phyloP scores from a whole-genome alignment of 2,329 filamentous ascomycete species.

The Zalaria sp. region DNA sequence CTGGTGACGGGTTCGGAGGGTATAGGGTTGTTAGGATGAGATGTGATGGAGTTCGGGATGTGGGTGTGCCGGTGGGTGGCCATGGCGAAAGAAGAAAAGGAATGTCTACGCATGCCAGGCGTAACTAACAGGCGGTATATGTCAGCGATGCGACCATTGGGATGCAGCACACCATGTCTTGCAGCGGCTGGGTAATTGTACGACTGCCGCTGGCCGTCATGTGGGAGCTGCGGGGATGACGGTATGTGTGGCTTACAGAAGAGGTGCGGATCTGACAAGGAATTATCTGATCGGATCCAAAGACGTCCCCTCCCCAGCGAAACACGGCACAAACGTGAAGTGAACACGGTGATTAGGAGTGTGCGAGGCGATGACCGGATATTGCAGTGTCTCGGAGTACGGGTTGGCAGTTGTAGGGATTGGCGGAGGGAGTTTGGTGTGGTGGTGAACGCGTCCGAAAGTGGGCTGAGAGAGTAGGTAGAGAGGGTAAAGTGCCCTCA shows the following conservation, averaged over 20 bases:
- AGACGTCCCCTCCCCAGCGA: not conserved
- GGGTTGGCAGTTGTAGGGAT: too few species aligned
- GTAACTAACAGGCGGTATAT: constrained; percentile 1
- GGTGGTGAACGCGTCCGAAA: too few species aligned
- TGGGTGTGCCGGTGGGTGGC: constrained; percentile 17
- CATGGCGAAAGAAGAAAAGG: constrained; percentile 14
- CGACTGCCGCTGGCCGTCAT: not conserved
- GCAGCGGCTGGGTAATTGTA: not conserved
- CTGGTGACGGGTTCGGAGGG: constrained; percentile 24
- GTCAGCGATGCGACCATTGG: not conserved
- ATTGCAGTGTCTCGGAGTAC: too few species aligned
- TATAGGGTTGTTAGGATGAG: constrained; percentile 32
- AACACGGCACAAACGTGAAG: not conserved
- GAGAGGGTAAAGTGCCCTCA: too few species aligned
- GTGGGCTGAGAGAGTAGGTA: too few species aligned
- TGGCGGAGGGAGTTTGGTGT: too few species aligned
- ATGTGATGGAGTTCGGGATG: constrained; percentile 28
- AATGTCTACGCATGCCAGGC: constrained; percentile 13
- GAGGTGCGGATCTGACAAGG: constrained; percentile 4
- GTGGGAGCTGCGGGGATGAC: not conserved
- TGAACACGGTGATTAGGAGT: not conserved
- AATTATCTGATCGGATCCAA: not conserved
- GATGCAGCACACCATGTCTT: not conserved
- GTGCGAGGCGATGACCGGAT: too few species aligned
- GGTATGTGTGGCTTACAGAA: constrained; percentile 2